phyloP scores from a whole-genome alignment of 2,329 filamentous ascomycete genomes.

The Ophiosphaerella korrae region DNA sequence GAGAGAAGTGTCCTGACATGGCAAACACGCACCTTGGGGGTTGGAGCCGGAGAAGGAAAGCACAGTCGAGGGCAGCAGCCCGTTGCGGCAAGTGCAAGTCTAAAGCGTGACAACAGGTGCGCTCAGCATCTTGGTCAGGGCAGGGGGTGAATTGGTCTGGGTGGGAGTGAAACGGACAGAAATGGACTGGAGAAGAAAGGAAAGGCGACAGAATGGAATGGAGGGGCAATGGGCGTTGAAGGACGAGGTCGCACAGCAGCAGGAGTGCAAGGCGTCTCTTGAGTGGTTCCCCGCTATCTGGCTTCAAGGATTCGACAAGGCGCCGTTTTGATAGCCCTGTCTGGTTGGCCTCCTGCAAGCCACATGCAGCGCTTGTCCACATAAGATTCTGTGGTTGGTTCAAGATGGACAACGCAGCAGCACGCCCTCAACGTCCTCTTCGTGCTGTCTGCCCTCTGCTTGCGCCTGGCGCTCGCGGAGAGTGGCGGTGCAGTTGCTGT shows the following conservation, averaged over 20 bases:
- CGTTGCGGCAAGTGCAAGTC: constrained; percentile 17
- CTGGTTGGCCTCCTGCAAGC: constrained; percentile 34
- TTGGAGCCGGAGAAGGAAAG: constrained; percentile 22
- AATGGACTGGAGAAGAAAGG: neutral
- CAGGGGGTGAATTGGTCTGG: constrained; percentile 12
- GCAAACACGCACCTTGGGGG: constrained; percentile 2
- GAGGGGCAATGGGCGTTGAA: constrained; percentile 24
- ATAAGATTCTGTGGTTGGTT: constrained; percentile 26
- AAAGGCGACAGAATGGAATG: constrained; percentile 4
- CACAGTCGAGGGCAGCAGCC: constrained; percentile 17
- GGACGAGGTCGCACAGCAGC: constrained; percentile 33
- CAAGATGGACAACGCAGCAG: constrained; percentile 15
- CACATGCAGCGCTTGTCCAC: constrained; percentile 32
- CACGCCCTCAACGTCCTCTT: neutral
- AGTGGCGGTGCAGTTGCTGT: neutral
- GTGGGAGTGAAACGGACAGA: constrained; percentile 16
- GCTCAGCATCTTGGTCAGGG: constrained; percentile 15
- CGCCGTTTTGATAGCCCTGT: constrained; percentile 36
- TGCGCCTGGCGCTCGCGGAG: neutral
- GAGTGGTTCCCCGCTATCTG: constrained; percentile 36
- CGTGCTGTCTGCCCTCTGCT: neutral
- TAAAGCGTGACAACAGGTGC: constrained; percentile 33
- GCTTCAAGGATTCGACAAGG: constrained; percentile 33
- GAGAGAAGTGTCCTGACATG: neutral
- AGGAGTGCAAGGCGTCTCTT: constrained; percentile 36